phyloP scores from a whole-genome alignment of 108 stramenopile genomes.

The Cyclotella baltica region DNA sequence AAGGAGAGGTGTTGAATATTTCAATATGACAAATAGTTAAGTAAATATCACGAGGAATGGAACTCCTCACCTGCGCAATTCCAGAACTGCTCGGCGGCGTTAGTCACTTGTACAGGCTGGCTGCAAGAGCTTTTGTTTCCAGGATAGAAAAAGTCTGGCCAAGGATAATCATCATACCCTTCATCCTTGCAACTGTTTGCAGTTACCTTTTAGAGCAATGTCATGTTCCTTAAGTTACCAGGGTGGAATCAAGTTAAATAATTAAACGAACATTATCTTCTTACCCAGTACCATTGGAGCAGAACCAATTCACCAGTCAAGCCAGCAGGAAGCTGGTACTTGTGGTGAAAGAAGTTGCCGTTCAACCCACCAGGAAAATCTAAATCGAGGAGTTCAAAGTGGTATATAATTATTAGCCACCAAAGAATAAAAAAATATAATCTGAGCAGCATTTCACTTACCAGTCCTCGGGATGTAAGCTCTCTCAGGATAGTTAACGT shows the following conservation, averaged over 20 bases:
- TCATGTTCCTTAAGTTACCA: neutral
- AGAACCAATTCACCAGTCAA: slow-evolving; percentile 51
- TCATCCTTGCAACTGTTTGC: slow-evolving; percentile 59
- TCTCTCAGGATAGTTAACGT: slow-evolving; percentile 57
- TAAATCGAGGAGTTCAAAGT: neutral
- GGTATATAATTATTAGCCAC: neutral
- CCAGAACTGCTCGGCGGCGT: slow-evolving; percentile 48
- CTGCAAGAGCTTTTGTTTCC: slow-evolving; percentile 28
- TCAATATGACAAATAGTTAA: too few species aligned
- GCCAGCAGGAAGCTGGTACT: slow-evolving; percentile 24
- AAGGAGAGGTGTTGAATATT: too few species aligned
- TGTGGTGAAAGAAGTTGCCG: slow-evolving; percentile 23
- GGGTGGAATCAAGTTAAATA: too few species aligned
- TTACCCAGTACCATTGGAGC: slow-evolving; percentile 73
- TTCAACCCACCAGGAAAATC: slow-evolving; percentile 34
- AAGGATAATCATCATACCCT: slow-evolving; percentile 39
- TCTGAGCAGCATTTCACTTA: neutral
- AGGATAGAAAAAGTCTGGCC: slow-evolving; percentile 26
- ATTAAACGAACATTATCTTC: neutral
- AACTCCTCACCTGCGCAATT: too few species aligned
- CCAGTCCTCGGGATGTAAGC: slow-evolving; percentile 59
- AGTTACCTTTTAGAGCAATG: slow-evolving; percentile 31
- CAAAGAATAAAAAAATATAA: neutral
- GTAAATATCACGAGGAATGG: too few species aligned
- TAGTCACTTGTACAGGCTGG: slow-evolving; percentile 27